Evolutionary conservation across 768 basidiomycete genomes (phyloP).

Genomic region (Suillus hirtellus): DNA sequence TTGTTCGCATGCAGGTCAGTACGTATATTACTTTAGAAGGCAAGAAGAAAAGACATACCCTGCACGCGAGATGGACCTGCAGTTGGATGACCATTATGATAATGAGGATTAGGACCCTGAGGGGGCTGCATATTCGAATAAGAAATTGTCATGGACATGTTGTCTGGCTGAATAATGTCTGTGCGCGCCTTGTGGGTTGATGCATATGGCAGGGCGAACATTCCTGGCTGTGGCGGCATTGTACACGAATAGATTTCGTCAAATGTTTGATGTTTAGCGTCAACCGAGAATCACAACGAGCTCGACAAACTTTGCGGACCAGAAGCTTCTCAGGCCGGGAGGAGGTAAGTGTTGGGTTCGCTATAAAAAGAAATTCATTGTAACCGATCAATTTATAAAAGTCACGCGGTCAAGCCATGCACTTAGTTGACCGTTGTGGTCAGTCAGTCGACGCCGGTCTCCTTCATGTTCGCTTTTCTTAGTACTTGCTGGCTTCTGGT

Average conservation of each 20-base stretch:
- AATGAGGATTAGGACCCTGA: conserved; percentile 24
- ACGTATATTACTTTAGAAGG: conserved; percentile 25
- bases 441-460: no score
- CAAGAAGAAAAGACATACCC: conserved; percentile 32
- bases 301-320: background rate
- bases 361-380: conserved; percentile 22
- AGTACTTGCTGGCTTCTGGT: background rate
- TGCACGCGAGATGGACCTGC: conserved; percentile 47
- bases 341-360: conserved; percentile 17
- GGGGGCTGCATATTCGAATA: conserved; percentile 17
- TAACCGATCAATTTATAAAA: conserved; percentile 9
- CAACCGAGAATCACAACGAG: background rate
- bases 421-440: no score
- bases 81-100: conserved; percentile 40
- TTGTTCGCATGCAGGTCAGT: conserved; percentile 1
- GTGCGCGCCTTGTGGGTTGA: conserved; percentile 45
- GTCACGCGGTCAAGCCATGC: background rate
- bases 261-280: background rate
- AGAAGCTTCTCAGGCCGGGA: conserved; percentile 4
- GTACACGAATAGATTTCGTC: background rate
- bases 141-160: conserved; percentile 18
- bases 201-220: conserved; percentile 62
- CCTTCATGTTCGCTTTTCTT: background rate
- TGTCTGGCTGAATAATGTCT: conserved; percentile 30
- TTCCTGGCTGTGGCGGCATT: conserved; percentile 72